Evolutionary conservation across 2,329 filamentous ascomycete species (phyloP).

Genomic region (Canariomyces notabilis): DNA sequence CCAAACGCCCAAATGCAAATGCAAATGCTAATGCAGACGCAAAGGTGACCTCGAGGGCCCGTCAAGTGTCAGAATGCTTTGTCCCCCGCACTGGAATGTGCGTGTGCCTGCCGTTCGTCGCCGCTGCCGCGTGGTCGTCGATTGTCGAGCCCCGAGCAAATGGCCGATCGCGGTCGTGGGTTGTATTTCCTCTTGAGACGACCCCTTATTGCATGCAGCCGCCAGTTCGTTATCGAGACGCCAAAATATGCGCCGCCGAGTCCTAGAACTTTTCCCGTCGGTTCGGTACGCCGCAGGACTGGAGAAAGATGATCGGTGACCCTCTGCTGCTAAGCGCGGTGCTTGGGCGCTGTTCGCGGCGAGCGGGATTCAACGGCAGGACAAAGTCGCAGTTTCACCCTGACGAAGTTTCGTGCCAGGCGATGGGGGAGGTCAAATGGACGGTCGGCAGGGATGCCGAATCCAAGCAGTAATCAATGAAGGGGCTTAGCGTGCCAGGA

Average conservation of each 20-base stretch:
- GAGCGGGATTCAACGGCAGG: conserved; percentile 18
- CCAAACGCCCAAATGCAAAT: conserved; percentile 1
- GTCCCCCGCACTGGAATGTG: conserved; percentile 9
- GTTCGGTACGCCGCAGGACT: neutral
- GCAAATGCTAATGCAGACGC: neutral
- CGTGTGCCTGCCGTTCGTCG: conserved; percentile 6
- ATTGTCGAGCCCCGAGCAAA: conserved; percentile 5
- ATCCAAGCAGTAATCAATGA: conserved; percentile 23
- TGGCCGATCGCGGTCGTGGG: conserved; percentile 12
- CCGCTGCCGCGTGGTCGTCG: conserved; percentile 13
- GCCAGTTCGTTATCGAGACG: no score
- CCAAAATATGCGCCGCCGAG: conserved; percentile 7
- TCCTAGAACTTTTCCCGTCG: no score
- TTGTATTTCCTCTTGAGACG: conserved; percentile 1
- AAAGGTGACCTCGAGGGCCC: conserved; percentile 4
- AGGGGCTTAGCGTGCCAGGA: conserved; percentile 23
- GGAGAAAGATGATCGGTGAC: neutral
- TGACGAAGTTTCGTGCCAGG: conserved; percentile 22
- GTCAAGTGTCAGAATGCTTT: conserved; percentile 1
- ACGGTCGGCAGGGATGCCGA: conserved; percentile 17
- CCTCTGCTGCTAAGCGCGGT: conserved; percentile 4
- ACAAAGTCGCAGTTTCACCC: conserved; percentile 23
- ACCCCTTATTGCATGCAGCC: conserved; percentile 7
- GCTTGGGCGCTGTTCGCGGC: conserved; percentile 11
- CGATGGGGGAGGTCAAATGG: conserved; percentile 21